Conservation (phyloP, 768 basidiomycete species). For the Lactarius hengduanensis region DNA sequence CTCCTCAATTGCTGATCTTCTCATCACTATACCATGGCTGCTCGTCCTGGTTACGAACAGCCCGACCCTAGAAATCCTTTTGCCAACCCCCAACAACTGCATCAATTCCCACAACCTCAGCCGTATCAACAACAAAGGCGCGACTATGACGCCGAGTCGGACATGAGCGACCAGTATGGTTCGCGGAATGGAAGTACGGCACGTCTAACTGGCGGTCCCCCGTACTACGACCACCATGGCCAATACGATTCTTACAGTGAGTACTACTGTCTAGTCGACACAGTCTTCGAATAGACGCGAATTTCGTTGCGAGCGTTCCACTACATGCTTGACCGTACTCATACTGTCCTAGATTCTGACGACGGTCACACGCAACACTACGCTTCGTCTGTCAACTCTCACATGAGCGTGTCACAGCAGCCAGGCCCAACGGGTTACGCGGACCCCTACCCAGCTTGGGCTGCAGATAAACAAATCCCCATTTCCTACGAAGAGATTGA, state of each 20-base stretch:
- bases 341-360: slow-evolving; percentile 33
- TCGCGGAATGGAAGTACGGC: slow-evolving; percentile 29
- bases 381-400: slow-evolving; percentile 38
- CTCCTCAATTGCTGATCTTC: slow-evolving; percentile 15
- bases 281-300: neutral
- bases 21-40: slow-evolving; percentile 35
- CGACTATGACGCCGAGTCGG: slow-evolving; percentile 32
- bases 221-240: slow-evolving; percentile 26
- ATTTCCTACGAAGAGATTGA: slow-evolving; percentile 98
- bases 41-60: slow-evolving; percentile 37
- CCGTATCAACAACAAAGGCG: slow-evolving; percentile 22
- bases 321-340: slow-evolving; percentile 12
- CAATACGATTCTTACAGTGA: slow-evolving; percentile 29
- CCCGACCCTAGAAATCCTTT: slow-evolving; percentile 38
- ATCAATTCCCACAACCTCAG: slow-evolving; percentile 28
- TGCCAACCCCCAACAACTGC: slow-evolving; percentile 31
- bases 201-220: slow-evolving; percentile 18
- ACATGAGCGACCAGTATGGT: slow-evolving; percentile 28
- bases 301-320: neutral
- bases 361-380: slow-evolving; percentile 36
- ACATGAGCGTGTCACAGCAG: slow-evolving; percentile 32
- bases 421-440: slow-evolving; percentile 32
- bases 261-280: neutral
- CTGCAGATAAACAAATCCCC: slow-evolving; percentile 87
- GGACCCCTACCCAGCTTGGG: slow-evolving; percentile 94